Evolutionary conservation across 768 basidiomycete species (phyloP), one percentile per base, ranked within the genome.

Genomic region (Thelephora ganbajun): DNA sequence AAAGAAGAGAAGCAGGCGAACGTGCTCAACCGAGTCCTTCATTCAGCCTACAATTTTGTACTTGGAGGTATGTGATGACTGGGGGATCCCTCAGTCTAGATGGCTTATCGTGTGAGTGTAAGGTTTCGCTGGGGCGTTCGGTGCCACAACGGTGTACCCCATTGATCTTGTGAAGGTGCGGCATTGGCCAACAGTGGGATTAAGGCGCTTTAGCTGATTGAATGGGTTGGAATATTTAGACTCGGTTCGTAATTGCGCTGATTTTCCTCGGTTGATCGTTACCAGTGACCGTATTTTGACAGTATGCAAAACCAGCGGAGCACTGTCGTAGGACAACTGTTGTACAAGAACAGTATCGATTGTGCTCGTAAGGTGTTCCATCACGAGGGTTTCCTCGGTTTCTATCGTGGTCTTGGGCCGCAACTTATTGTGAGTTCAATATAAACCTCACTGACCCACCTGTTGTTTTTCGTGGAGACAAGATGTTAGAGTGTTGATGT

Each of bases 281-380:
- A n/a, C 5, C 4, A 9, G 43, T 14, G 18, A 41, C 35, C 11
- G 4, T 37, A 19, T 20, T 30, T 51, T 19, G 30, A 48, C 30
- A 89, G 91, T 35, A 91, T 99, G 74, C 96, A 99, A 69, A 99
- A 99, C 61, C 96, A 99, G 63, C 80, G 96, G 12, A 90, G 83
- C 53, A 91, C 86, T 5, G 88, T 99, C 18, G 96, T 99, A 26
- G 96, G 96, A 34, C 94, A 99, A 66, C 68, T 98, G 58, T 65
- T 98, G 41, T 99, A 99, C 71, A 87, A 92, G 70, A 98, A 96
- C 69, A 93, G 90, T 56, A 58, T 86, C 34, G 96, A 99, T 59
- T 99, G 96, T 61, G 84, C 92, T 26, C 72, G 72, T 57, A 98
- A 94, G 61, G 93, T 99, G 20, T 80, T 97, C 63, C 76, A 80